A percentile compares a stretch with the other conserved stretches of the same genome.
Evolutionary conservation across 2,329 filamentous ascomycete genomes (phyloP).

Genomic region (Daldinia sp.): DNA sequence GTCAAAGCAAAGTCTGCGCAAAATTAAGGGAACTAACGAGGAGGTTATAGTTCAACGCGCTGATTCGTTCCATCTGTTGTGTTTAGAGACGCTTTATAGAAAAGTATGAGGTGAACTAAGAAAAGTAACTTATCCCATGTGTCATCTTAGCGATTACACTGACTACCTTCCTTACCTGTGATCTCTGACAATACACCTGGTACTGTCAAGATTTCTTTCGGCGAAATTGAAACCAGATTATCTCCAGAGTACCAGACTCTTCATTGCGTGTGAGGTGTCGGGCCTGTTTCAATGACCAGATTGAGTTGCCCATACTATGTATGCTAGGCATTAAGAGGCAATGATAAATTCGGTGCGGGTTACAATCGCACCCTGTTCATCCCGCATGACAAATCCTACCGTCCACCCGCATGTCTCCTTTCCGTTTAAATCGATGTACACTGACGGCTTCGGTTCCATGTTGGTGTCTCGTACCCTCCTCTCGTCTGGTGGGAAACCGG

Average conservation of each 20-base stretch:
- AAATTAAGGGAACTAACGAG: not conserved
- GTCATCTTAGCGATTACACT: not conserved
- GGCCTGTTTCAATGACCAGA: not conserved
- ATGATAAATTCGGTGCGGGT: conserved; percentile 43
- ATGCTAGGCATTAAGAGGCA: not conserved
- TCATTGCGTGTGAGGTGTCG: not conserved
- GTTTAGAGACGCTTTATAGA: not conserved
- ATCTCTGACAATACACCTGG: not conserved
- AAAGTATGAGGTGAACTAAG: not conserved
- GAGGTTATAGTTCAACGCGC: not conserved
- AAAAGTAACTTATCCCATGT: not conserved
- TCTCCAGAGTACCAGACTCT: not conserved
- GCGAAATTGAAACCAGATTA: not conserved
- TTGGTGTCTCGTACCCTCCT: conserved; percentile 45
- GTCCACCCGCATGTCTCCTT: conserved; percentile 39
- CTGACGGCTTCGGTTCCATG: conserved; percentile 36
- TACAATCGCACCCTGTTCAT: conserved; percentile 36
- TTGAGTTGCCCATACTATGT: not conserved
- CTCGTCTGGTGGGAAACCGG: conserved; percentile 47
- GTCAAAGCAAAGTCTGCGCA: not conserved
- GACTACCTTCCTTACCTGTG: not conserved
- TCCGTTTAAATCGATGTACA: conserved; percentile 35
- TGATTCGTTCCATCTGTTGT: not conserved
- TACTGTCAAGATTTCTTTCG: not conserved
- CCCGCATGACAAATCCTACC: conserved; percentile 45